A percentile compares a stretch with the other conserved stretches of the same genome.
Conservation (phyloP, 106 monocot species). For the Apostasia ramifera region DNA sequence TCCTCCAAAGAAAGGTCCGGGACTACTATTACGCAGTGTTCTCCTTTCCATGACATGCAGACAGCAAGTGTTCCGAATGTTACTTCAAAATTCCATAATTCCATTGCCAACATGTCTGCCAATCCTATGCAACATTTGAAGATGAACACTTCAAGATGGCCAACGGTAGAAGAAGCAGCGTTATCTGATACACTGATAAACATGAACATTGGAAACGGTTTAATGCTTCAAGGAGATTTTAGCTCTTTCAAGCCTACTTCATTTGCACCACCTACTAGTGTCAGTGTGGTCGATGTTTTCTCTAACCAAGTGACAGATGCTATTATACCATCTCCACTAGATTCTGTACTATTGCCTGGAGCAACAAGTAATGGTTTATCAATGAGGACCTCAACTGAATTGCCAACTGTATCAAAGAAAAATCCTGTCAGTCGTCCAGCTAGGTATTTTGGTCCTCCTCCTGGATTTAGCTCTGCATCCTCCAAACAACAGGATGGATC, state of each 20-base stretch:
- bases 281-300: neutral
- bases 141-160: slow-evolving; percentile 39
- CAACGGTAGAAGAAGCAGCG: slow-evolving; percentile 30
- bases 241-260: slow-evolving; percentile 12
- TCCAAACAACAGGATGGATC: slow-evolving; percentile 28
- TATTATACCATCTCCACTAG: slow-evolving; percentile 41
- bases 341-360: slow-evolving; percentile 29
- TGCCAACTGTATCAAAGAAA: slow-evolving; percentile 32
- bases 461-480: slow-evolving; percentile 60
- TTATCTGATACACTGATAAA: slow-evolving; percentile 33
- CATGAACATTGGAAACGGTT: slow-evolving; percentile 44
- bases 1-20: slow-evolving; percentile 14
- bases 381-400: slow-evolving; percentile 19
- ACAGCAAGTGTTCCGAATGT: slow-evolving; percentile 19
- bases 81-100: slow-evolving; percentile 2
- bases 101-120: slow-evolving; percentile 6
- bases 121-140: slow-evolving; percentile 21
- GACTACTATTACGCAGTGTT: slow-evolving; percentile 13
- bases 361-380: slow-evolving; percentile 15
- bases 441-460: slow-evolving; percentile 81
- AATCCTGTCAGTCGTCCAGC: slow-evolving; percentile 74
- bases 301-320: slow-evolving; percentile 13
- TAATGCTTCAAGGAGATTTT: slow-evolving; percentile 19
- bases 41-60: slow-evolving; percentile 17
- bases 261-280: slow-evolving; percentile 10